Evolutionary conservation across 768 basidiomycete genomes (phyloP).

Genomic region (Boletus reticulatus): DNA sequence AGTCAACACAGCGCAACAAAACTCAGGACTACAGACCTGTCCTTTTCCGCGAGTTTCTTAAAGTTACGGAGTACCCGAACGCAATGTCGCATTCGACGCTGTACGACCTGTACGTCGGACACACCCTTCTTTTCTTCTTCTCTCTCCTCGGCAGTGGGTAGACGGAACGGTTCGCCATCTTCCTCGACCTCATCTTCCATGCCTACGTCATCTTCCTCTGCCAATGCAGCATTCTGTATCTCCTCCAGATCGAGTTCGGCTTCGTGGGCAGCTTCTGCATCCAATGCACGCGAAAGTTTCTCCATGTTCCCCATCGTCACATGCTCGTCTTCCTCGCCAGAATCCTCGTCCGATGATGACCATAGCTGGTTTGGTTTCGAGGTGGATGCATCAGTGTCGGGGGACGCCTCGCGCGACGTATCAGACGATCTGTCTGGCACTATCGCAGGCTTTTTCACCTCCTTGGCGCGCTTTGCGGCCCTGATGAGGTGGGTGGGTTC

Average conservation of each 20-base stretch:
- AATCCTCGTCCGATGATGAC: slow-evolving; percentile 43
- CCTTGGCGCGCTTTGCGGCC: slow-evolving; percentile 38
- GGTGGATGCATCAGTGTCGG: slow-evolving; percentile 24
- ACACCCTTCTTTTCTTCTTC: slow-evolving; percentile 69
- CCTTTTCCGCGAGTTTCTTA: slow-evolving; percentile 60
- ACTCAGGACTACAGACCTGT: slow-evolving; percentile 42
- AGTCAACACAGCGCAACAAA: slow-evolving; percentile 3
- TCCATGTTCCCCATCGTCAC: slow-evolving; percentile 82
- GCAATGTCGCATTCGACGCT: slow-evolving; percentile 76
- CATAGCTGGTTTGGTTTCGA: slow-evolving; percentile 20
- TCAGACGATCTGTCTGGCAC: slow-evolving; percentile 24
- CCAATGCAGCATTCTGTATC: slow-evolving; percentile 51
- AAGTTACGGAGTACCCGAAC: slow-evolving; percentile 73
- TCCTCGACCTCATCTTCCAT: slow-evolving; percentile 39
- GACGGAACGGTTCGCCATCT: slow-evolving; percentile 46
- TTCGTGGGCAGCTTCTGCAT: slow-evolving; percentile 62
- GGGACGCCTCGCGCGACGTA: slow-evolving; percentile 47
- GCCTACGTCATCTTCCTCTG: slow-evolving; percentile 44
- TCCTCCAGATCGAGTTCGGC: slow-evolving; percentile 70
- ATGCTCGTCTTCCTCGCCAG: slow-evolving; percentile 51
- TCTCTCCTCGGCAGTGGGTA: slow-evolving; percentile 71
- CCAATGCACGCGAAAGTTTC: slow-evolving; percentile 72
- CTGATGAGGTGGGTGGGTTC: slow-evolving; percentile 29
- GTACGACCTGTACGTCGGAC: slow-evolving; percentile 72
- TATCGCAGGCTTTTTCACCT: slow-evolving; percentile 22